Conservation (phyloP, 768 basidiomycete genomes). For the Pholiota molesta region DNA sequence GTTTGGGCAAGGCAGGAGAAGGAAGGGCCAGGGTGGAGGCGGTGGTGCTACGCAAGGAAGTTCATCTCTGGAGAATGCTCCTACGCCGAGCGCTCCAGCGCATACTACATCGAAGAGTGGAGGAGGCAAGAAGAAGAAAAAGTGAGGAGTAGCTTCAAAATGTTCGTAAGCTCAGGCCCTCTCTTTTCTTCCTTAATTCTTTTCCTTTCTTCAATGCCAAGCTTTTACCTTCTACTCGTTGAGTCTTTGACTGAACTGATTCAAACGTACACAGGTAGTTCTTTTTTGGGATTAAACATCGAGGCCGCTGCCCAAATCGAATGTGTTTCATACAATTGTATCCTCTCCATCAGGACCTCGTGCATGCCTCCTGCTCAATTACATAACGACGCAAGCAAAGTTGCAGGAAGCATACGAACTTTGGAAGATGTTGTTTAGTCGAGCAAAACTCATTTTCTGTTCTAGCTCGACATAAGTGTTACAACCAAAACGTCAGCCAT, state of each 20-base stretch:
- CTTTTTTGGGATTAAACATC: background rate
- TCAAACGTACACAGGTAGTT: slow-evolving; percentile 3
- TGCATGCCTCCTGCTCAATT: slow-evolving; percentile 16
- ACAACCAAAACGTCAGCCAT: background rate
- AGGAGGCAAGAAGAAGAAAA: slow-evolving; percentile 70
- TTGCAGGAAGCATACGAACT: background rate
- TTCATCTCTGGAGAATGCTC: slow-evolving; percentile 40
- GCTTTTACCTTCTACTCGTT: too few relatives aligned
- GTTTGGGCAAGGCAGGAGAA: slow-evolving; percentile 55
- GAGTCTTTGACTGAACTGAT: slow-evolving; percentile 3
- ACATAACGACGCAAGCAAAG: slow-evolving; percentile 12
- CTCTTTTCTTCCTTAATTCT: background rate
- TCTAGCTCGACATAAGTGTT: background rate
- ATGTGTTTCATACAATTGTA: slow-evolving; percentile 4
- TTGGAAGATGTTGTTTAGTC: slow-evolving; percentile 5
- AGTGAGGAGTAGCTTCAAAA: slow-evolving; percentile 37
- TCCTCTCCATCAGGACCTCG: slow-evolving; percentile 14
- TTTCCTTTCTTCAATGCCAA: background rate
- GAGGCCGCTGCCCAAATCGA: background rate
- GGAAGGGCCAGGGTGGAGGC: slow-evolving; percentile 53
- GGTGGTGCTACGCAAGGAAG: slow-evolving; percentile 71
- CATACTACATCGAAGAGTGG: slow-evolving; percentile 38
- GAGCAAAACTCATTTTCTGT: background rate
- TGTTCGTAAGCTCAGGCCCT: slow-evolving; percentile 1
- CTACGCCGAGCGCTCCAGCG: slow-evolving; percentile 25